Evolutionary conservation across 306 rosid species (phyloP), one percentile per base, ranked within the genome.

Genomic region (Casuarina glauca): DNA sequence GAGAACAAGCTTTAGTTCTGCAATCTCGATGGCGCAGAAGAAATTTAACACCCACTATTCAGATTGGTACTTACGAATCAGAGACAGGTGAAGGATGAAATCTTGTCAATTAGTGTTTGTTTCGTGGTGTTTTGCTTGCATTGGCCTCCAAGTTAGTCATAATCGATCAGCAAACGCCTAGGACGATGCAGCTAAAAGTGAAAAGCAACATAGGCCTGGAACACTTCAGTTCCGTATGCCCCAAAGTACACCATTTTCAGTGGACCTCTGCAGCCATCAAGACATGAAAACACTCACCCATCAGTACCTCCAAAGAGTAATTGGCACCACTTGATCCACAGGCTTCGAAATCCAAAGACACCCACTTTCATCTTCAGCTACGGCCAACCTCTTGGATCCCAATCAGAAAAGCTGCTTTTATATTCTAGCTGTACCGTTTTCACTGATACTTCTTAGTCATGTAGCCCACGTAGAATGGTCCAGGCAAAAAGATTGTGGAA

Each of bases 381-480:
- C 1, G 69, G 69, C 5, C 45, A 43, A 63, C 11, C 69, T 38
- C 12, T 15, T 5, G 6, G n/a, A 63, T 63, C 69, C 69, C 45
- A 32, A 11, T 4, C 9, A 36, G 38, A 12, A 63, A 63, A 63
- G 17, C 19, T 35, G 7, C 69, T 4, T 38, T 35, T 11, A 38
- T 63, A 4, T 6, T 17, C 41, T 15, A 63, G 69, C 10, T 63
- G n/a, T 19, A 63, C 45, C 5, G 45, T 35, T 26, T 26, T 26
- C 32, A 26, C 32, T 26, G 32, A 26, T 26, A 26, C 32, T 26
- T 26, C 32, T 26, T 26, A 26, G 32, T 26, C 32, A 26, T 26
- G 8, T 10, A 15, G 43, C 69, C 44, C 43, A 67, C 26, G 2
- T 69, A 84, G 85, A 77, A 74, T 84, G 88, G 88, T 78, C 85